Base-by-base conservation (phyloP, 192 early-diverging fungal genomes). In the Coemansia sp. region DNA sequence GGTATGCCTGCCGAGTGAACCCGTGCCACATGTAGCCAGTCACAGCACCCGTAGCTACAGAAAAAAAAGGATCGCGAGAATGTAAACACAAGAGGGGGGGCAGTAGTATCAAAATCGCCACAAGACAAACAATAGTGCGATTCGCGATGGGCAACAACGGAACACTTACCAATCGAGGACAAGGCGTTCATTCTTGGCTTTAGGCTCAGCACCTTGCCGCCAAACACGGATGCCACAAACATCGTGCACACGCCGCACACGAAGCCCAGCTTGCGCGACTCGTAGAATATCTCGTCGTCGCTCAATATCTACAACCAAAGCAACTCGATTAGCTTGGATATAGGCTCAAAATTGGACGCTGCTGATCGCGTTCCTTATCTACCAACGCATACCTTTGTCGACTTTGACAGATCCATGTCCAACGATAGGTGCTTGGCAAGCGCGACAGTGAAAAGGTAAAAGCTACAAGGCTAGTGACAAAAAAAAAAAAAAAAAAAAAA, bases 11-110 rank as follows among this genome's bases (percentile, higher is more conserved):
- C 20, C 78, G 65, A 11, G 78, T 80, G 50, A 75, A 75, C 11
- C 78, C 78, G 33, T 72, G 66, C 78, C 78, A 80, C 78, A 80
- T 80, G 66, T 80, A 80, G 6, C 78, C 78, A 14, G 78, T 75
- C 62, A 75, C 69, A 1, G 64, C 69, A 47, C 78, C 78, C 6
- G 77, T 80, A 3, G 53, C 77, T 79, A 79, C 64, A 73, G 13
- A 61, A 3, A 33, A 11, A 31, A 33, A 11, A 31, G 39, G 13
- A 33, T 18, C 34, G 7, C n/a, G 11, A 61, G n/a, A 26, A 11
- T 18, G 58, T 21, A 37, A 61, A 28, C 45, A 31, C 57, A 52
- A 64, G 47, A 20, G 31, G 20, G 12, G 52, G 53, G 18, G 21
- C 31, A 52, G 42, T 52, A 60, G 16, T n/a, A 45, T 2, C 41